These are phyloP conservation scores for Cnidoscolus chayamansa DNA, from an alignment of 441 rosid genomes.

Conservation along the genomic window DNA sequence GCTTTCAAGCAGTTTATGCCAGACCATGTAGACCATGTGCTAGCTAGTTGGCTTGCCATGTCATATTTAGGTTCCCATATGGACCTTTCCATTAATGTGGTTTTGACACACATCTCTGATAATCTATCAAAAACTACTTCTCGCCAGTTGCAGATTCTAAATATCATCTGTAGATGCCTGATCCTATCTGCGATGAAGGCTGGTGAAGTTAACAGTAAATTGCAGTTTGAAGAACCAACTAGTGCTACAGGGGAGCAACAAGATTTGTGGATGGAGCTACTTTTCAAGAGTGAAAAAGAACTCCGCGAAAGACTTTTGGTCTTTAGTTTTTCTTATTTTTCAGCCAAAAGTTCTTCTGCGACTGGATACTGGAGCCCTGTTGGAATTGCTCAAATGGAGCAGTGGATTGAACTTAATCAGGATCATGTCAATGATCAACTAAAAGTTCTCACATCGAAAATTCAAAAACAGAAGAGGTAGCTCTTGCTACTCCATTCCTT, in stretches of 20 bases:
- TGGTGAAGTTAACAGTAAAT: slow-evolving; percentile 49
- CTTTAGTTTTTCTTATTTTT: slow-evolving; percentile 53
- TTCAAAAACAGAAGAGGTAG: slow-evolving; percentile 45
- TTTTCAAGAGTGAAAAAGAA: slow-evolving; percentile 67
- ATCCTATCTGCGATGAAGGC: slow-evolving; percentile 53
- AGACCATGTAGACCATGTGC: slow-evolving; percentile 47
- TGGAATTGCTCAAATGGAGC: slow-evolving; percentile 71
- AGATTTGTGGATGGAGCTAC: slow-evolving; percentile 53
- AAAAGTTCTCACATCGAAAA: slow-evolving; percentile 39
- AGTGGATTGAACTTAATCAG: slow-evolving; percentile 54
- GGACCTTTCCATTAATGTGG: slow-evolving; percentile 41
- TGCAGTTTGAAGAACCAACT: slow-evolving; percentile 23
- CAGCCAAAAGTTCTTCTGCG: slow-evolving; percentile 22
- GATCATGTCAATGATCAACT: slow-evolving; percentile 38
- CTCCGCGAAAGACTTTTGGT: slow-evolving; percentile 74
- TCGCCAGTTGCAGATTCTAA: slow-evolving; percentile 72
- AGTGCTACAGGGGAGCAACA: slow-evolving; percentile 36
- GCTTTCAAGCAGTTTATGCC: slow-evolving; percentile 66
- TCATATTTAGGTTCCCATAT: slow-evolving; percentile 41
- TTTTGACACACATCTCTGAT: slow-evolving; percentile 39
- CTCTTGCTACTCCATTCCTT: slow-evolving; percentile 3
- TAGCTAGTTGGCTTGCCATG: slow-evolving; percentile 65
- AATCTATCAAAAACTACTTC: slow-evolving; percentile 46
- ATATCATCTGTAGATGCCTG: slow-evolving; percentile 62
- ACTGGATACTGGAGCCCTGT: slow-evolving; percentile 52